Evolutionary conservation across 208 protist genomes (phyloP).

Genomic region (Balamuthia mandrillaris): DNA sequence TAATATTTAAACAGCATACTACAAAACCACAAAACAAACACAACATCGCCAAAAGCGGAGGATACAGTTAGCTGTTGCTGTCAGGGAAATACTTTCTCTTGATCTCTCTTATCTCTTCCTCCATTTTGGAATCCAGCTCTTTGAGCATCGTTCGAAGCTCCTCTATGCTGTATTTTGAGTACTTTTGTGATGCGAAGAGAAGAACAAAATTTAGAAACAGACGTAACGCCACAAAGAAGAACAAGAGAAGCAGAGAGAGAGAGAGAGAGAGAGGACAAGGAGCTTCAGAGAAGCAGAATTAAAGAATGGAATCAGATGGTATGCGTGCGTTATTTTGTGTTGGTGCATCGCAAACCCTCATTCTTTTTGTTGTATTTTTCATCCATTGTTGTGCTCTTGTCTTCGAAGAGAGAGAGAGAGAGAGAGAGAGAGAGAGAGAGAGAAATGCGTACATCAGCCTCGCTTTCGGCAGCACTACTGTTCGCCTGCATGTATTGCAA

Average conservation of each 20-base stretch:
- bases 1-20: too few relatives aligned
- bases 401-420: not conserved
- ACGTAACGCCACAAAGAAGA: not conserved
- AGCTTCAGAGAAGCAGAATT: not conserved
- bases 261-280: not conserved
- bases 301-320: not conserved
- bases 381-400: not conserved
- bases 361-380: too few relatives aligned
- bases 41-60: too few relatives aligned
- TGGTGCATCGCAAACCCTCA: not conserved
- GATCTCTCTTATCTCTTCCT: slow-evolving; percentile 15
- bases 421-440: not conserved
- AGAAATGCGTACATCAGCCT: not conserved
- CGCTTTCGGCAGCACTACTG: not conserved
- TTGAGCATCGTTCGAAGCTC: slow-evolving; percentile 1
- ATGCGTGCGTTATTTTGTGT: not conserved
- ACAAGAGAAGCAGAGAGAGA: not conserved
- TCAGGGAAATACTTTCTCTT: slow-evolving; percentile 22
- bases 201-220: not conserved
- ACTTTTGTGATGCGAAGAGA: not conserved
- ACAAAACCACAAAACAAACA: too few relatives aligned
- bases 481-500: not conserved
- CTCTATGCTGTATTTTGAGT: not conserved
- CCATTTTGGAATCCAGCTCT: not conserved
- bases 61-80: too few relatives aligned